These are phyloP conservation scores for Malus hybrid DNA, from an alignment of 331 rosid species.

Conservation along the genomic window DNA sequence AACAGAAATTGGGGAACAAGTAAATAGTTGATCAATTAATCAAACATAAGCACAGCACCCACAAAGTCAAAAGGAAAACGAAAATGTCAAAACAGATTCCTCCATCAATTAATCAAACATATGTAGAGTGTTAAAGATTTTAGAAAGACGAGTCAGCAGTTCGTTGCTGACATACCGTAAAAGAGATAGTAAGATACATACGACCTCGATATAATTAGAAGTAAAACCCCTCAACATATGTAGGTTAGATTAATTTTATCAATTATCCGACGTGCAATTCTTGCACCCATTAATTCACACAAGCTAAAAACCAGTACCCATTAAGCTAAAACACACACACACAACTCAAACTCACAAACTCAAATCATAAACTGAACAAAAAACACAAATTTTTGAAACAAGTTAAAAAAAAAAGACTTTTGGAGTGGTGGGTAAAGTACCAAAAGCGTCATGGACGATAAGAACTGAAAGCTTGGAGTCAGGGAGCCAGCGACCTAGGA, in stretches of 20 bases:
- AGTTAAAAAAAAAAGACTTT: background rate
- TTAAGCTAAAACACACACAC: background rate
- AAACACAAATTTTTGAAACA: background rate
- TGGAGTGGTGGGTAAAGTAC: slow-evolving; percentile 13
- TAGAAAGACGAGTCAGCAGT: too few relatives aligned
- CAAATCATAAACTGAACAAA: background rate
- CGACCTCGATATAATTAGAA: background rate
- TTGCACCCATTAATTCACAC: background rate
- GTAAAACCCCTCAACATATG: background rate
- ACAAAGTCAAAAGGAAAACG: background rate
- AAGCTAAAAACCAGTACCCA: background rate
- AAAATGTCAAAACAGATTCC: background rate
- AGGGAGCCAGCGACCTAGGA: slow-evolving; percentile 42
- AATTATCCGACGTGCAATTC: background rate
- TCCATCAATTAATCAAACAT: background rate
- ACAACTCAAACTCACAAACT: background rate
- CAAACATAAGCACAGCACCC: background rate
- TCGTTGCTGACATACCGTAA: too few relatives aligned
- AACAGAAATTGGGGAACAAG: background rate
- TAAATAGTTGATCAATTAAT: background rate
- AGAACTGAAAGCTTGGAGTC: slow-evolving; percentile 49
- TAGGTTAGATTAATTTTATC: background rate
- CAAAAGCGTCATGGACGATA: slow-evolving; percentile 48
- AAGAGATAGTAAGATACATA: too few relatives aligned
- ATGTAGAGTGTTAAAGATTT: background rate